Base-by-base conservation (phyloP, 2,329 filamentous ascomycete genomes). In the Penicillium griseofulvum region DNA sequence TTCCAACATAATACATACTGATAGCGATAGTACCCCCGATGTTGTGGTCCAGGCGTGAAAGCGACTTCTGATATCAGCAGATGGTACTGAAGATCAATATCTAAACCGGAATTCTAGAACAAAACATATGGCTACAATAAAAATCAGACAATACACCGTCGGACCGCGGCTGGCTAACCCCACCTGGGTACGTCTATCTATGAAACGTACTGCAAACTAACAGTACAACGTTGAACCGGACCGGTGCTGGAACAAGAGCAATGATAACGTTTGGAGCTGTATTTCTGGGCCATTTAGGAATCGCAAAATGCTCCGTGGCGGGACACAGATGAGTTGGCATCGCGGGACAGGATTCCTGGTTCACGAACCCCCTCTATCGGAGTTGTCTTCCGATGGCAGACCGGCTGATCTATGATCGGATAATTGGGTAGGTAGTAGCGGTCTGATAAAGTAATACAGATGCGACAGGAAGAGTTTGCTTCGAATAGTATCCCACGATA, bases 311-410 rank as follows among this genome's bases (percentile, higher is more conserved):
- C 28, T 22, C 49, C 46, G 39, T 34, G 17, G 22, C 36, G 22
- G 28, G 22, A 4, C 3, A 9, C 16, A 17, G 29, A 44, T 56
- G 42, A 31, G 42, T 39, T 46, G 47, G 47, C 37, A 54, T 39
- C 17, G 49, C 41, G 42, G 42, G n/a, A 52, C 19, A 29, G n/a
- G 42, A 41, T 16, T 19, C 36, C 22, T 53, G 38, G 22, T 43
- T 49, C 51, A 53, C 48, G 31, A 41, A 36, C 50, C 57, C 57
- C 57, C 57, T 57, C 58, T 28, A 46, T 63, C 59, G 61, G 61
- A 56, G n/a, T 24, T 6, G 5, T 1, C 12, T 31, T 29, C 61
- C 59, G 61, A 62, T 49, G 43, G 17, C 37, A 37, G 17, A 34
- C 55, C 55, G 52, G 52, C 26, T 60, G 57, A 57, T 45, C 39